Conservation (phyloP, 257 asterid genomes). For the Plantago ovata region DNA sequence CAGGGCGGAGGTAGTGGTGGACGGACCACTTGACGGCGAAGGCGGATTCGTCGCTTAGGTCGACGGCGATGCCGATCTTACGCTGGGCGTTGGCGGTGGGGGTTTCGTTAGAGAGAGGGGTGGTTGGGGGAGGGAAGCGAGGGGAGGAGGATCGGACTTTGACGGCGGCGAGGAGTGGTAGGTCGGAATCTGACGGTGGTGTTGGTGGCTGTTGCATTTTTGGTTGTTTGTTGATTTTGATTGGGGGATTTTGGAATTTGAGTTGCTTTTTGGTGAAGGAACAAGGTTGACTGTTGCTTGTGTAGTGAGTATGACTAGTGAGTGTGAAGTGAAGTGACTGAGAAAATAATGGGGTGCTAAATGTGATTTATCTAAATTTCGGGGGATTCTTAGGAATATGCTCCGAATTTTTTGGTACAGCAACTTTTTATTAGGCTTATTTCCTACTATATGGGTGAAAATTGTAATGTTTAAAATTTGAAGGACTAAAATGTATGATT, state of each 20-base stretch:
- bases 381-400: background rate
- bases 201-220: slow-evolving; percentile 12
- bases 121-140: slow-evolving; percentile 19
- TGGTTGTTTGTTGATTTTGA: background rate
- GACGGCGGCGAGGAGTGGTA: slow-evolving; percentile 16
- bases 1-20: slow-evolving; percentile 67
- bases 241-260: background rate
- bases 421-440: too few relatives aligned
- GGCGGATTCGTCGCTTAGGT: slow-evolving; percentile 76
- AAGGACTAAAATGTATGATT: too few relatives aligned
- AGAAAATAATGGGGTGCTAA: background rate
- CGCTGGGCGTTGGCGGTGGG: slow-evolving; percentile 33
- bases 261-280: background rate
- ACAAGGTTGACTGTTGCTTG: background rate
- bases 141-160: slow-evolving; percentile 25
- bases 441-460: too few relatives aligned
- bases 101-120: slow-evolving; percentile 20
- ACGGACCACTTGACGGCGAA: slow-evolving; percentile 72
- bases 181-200: slow-evolving; percentile 13
- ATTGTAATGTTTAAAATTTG: too few relatives aligned
- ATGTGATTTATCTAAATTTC: background rate
- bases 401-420: background rate
- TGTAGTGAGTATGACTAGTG: background rate
- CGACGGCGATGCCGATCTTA: slow-evolving; percentile 64
- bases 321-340: background rate